Evolutionary conservation across 768 basidiomycete species (phyloP), one percentile per base, ranked within the genome.

Genomic region (Termitomyces sp.): DNA sequence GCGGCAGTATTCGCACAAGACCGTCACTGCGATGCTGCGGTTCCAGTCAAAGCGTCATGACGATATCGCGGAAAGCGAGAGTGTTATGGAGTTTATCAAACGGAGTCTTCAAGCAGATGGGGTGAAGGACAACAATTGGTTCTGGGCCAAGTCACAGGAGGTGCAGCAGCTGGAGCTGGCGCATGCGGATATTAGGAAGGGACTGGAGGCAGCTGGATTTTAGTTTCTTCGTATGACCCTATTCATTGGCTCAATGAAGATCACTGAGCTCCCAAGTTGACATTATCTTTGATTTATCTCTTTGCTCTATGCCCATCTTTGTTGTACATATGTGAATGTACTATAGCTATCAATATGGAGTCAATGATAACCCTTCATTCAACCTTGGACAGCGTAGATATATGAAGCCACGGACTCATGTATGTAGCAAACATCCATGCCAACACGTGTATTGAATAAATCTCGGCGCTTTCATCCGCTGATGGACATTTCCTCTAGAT

Each of bases 171-270:
- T 73, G 27, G 85, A 88, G 68, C 61, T 82, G 43, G 76, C 79
- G 28, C 78, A 85, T 67, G 82, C 82, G 30, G 84, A 88, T 65
- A 83, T 87, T 55, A 74, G 83, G 61, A 84, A 78, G 64, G 84
- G 84, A n/a, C 68, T 88, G 41, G 83, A 86, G 68, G 80, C 79
- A 28, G 85, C 85, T 46, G 85, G 85, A 8, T 88, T 89, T 64
- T 87, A 67, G 60, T 10, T 14, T 27, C 48, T 32, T 45, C 25
- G 21, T 17, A 28, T n/a, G 42, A 40, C 40, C 40, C 10, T n/a
- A 32, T 32, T 12, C 46, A 32, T 47, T 37, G 12, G 12, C 34
- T 35, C 5, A 35, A 34, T 11, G 17, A 10, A 37, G 23, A 25
- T 50, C 3, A 16, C n/a, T 30, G 12, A 47, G 5, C n/a, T 28